These are phyloP conservation scores for Fomitopsis schrenkii DNA, from an alignment of 1,284 basidiomycete species.

Conservation along the genomic window DNA sequence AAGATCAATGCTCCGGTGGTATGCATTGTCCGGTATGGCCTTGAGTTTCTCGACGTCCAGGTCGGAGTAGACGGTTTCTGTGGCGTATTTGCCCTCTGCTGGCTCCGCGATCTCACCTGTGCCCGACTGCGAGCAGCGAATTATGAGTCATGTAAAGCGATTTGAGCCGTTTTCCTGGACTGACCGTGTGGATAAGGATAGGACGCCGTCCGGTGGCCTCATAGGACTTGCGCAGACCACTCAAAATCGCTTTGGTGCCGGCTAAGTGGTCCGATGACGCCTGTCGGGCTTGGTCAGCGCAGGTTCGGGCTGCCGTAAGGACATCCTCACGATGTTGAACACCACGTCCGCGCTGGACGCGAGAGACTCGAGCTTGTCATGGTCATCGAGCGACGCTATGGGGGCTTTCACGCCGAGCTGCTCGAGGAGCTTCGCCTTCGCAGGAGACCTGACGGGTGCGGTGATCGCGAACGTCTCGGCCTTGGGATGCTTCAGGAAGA, in stretches of 20 bases:
- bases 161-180: background rate
- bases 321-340: constrained; percentile 36
- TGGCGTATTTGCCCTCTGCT: constrained; percentile 32
- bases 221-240: constrained; percentile 38
- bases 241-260: constrained; percentile 39
- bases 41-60: constrained; percentile 35
- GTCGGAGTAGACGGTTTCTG: constrained; percentile 42
- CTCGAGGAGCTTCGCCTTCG: constrained; percentile 33
- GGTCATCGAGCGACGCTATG: constrained; percentile 30
- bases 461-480: constrained; percentile 37
- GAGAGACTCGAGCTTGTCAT: constrained; percentile 27
- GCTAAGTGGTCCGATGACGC: constrained; percentile 5
- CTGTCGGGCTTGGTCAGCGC: background rate
- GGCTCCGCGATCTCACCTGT: constrained; percentile 28
- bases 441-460: constrained; percentile 35
- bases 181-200: constrained; percentile 49
- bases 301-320: background rate
- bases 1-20: constrained; percentile 40
- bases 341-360: constrained; percentile 43
- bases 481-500: constrained; percentile 38
- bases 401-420: constrained; percentile 27
- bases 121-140: constrained; percentile 32
- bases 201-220: constrained; percentile 34
- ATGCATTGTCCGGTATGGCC: constrained; percentile 29
- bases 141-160: too few species aligned